phyloP scores from a whole-genome alignment of 2,329 filamentous ascomycete species.

The Cytospora paraplurivora region DNA sequence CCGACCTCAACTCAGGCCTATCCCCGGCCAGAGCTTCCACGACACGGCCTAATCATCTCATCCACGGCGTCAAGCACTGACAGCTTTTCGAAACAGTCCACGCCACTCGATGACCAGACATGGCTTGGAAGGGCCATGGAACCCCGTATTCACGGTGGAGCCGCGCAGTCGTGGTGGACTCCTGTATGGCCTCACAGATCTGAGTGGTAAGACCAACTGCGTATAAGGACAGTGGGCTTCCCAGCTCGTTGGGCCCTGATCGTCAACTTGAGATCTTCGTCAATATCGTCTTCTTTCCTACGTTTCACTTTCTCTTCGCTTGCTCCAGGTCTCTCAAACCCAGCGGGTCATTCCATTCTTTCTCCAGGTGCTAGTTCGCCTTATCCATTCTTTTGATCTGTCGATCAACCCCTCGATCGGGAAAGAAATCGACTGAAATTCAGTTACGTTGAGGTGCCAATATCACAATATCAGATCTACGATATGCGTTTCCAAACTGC shows the following conservation, averaged over 20 bases:
- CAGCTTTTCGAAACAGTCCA: constrained; percentile 26
- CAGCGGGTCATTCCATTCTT: constrained; percentile 28
- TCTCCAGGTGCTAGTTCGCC: constrained; percentile 28
- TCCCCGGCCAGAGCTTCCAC: constrained; percentile 8
- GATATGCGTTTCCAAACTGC: constrained; percentile 26
- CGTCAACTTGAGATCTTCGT: constrained; percentile 20
- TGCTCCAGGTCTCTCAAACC: constrained; percentile 4
- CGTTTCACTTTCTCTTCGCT: constrained; percentile 14
- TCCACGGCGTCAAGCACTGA: constrained; percentile 23
- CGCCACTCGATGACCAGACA: constrained; percentile 12
- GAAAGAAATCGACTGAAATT: background rate
- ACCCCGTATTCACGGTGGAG: constrained; percentile 10
- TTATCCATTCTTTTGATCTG: constrained; percentile 23
- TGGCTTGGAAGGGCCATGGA: constrained; percentile 7
- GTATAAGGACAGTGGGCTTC: constrained; percentile 10
- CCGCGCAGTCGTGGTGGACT: background rate
- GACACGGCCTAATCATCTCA: constrained; percentile 20
- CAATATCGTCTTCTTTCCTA: constrained; percentile 14
- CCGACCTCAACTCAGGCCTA: constrained; percentile 5
- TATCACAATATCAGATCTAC: background rate
- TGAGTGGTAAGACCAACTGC: background rate
- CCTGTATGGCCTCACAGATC: background rate
- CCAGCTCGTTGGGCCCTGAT: constrained; percentile 3
- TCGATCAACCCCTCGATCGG: constrained; percentile 10
- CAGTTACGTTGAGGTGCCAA: background rate